phyloP scores from a whole-genome alignment of 2,329 filamentous ascomycete species.

The Thermomyces lanuginosus region DNA sequence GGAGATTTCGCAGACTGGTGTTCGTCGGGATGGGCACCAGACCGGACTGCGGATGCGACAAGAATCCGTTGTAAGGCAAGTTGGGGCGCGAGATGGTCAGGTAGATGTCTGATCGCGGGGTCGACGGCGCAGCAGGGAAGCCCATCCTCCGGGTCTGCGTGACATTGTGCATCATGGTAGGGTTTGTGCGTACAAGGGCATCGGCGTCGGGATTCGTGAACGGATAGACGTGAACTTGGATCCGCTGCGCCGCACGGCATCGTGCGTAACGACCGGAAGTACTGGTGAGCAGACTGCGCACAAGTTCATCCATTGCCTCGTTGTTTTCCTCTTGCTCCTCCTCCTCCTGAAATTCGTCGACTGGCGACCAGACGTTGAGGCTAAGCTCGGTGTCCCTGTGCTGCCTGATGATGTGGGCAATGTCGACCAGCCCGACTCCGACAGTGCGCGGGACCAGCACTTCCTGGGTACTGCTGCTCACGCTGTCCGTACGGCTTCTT shows the following conservation, averaged over 20 bases:
- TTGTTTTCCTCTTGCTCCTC: conserved; percentile 41
- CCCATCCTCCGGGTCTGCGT: conserved; percentile 74
- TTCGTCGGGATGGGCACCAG: conserved; percentile 55
- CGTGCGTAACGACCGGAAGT: conserved; percentile 58
- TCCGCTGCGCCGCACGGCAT: conserved; percentile 53
- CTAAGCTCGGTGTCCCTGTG: conserved; percentile 58
- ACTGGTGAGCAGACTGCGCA: conserved; percentile 58
- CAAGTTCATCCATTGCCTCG: conserved; percentile 56
- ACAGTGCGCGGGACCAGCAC: too few relatives aligned
- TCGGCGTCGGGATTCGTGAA: conserved; percentile 69
- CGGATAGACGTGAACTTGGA: conserved; percentile 63
- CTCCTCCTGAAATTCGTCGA: conserved; percentile 41
- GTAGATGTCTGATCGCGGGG: conserved; percentile 85
- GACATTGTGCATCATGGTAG: conserved; percentile 70
- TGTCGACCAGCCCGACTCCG: conserved; percentile 59
- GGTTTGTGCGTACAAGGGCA: conserved; percentile 64
- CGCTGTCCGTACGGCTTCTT: conserved; percentile 11
- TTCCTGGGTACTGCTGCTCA: too few relatives aligned
- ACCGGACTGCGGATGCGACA: conserved; percentile 60
- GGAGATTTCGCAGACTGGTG: conserved; percentile 56
- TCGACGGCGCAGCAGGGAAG: conserved; percentile 80
- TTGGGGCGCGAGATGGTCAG: conserved; percentile 65
- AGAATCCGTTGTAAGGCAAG: conserved; percentile 49
- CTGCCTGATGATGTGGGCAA: conserved; percentile 59
- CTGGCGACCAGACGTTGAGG: conserved; percentile 59